phyloP scores from a whole-genome alignment of 768 basidiomycete genomes.

The Amanita fuliginea region DNA sequence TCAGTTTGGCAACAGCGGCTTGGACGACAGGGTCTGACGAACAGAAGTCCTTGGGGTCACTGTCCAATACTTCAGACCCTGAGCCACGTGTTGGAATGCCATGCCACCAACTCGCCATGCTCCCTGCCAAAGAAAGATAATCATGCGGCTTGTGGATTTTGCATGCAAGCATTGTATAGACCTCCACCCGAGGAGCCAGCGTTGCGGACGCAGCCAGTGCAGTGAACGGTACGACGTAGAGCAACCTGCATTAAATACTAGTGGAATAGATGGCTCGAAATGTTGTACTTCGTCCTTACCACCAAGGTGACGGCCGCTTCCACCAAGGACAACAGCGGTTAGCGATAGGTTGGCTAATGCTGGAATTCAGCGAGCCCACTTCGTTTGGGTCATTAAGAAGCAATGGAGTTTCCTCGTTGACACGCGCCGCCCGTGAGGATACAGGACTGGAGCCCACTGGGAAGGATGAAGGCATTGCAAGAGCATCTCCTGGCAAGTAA shows the following conservation, averaged over 20 bases:
- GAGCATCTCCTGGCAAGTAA: not conserved
- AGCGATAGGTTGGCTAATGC: not conserved
- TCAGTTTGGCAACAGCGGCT: constrained; percentile 58
- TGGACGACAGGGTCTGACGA: constrained; percentile 62
- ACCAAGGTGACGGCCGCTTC: constrained; percentile 3
- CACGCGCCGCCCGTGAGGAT: not conserved
- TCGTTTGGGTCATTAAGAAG: too few species aligned
- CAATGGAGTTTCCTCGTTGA: not conserved
- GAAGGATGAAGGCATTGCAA: not conserved
- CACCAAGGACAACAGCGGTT: not conserved
- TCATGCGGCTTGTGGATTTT: constrained; percentile 52
- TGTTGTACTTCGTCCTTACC: not conserved
- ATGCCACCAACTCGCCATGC: not conserved
- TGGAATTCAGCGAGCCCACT: not conserved
- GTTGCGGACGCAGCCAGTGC: constrained; percentile 45
- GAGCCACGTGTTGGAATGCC: not conserved
- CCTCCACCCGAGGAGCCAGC: constrained; percentile 59
- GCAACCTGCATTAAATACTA: constrained; percentile 33
- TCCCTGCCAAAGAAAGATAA: constrained; percentile 12
- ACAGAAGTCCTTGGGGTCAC: constrained; percentile 24
- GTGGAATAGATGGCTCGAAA: not conserved
- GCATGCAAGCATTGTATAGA: constrained; percentile 68
- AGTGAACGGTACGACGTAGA: constrained; percentile 40
- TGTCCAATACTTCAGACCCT: constrained; percentile 6
- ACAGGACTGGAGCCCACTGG: not conserved